Conservation (phyloP, 306 rosid species). For the Begonia loranthoides region DNA sequence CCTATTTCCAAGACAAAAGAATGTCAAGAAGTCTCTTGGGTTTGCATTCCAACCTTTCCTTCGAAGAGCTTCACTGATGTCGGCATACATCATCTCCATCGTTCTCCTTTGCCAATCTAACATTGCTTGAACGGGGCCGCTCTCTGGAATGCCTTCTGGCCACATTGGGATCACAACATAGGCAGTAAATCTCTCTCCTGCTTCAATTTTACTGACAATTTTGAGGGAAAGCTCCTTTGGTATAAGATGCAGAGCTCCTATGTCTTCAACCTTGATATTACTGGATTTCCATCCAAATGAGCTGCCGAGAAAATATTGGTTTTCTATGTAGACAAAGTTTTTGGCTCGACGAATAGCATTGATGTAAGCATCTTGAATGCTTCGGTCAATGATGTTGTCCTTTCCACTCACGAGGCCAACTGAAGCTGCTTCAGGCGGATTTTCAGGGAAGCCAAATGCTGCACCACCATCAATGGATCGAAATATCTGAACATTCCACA, state of each 20-base stretch:
- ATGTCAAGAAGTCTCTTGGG: slow-evolving; percentile 51
- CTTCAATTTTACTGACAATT: slow-evolving; percentile 82
- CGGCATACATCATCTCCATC: slow-evolving; percentile 79
- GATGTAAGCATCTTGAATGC: slow-evolving; percentile 77
- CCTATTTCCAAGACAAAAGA: slow-evolving; percentile 77
- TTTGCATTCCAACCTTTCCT: slow-evolving; percentile 27
- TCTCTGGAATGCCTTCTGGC: slow-evolving; percentile 88
- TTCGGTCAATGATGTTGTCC: slow-evolving; percentile 47
- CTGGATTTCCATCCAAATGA: slow-evolving; percentile 60
- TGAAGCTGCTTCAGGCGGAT: slow-evolving; percentile 23
- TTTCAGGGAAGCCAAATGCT: slow-evolving; percentile 48
- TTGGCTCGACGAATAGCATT: slow-evolving; percentile 67
- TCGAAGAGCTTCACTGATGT: slow-evolving; percentile 41
- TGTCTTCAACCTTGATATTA: slow-evolving; percentile 41
- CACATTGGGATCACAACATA: slow-evolving; percentile 87
- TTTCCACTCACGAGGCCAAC: slow-evolving; percentile 67
- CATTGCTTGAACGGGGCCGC: slow-evolving; percentile 72
- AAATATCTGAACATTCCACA: slow-evolving; percentile 75
- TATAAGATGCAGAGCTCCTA: slow-evolving; percentile 64
- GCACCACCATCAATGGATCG: slow-evolving; percentile 82
- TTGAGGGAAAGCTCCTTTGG: slow-evolving; percentile 71
- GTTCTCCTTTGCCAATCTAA: slow-evolving; percentile 81
- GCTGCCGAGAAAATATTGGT: slow-evolving; percentile 83
- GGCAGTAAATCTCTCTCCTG: slow-evolving; percentile 48
- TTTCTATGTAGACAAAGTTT: slow-evolving; percentile 78